Base-by-base conservation (phyloP, 148 eudicot genomes). In the Nyssa sinensis region DNA sequence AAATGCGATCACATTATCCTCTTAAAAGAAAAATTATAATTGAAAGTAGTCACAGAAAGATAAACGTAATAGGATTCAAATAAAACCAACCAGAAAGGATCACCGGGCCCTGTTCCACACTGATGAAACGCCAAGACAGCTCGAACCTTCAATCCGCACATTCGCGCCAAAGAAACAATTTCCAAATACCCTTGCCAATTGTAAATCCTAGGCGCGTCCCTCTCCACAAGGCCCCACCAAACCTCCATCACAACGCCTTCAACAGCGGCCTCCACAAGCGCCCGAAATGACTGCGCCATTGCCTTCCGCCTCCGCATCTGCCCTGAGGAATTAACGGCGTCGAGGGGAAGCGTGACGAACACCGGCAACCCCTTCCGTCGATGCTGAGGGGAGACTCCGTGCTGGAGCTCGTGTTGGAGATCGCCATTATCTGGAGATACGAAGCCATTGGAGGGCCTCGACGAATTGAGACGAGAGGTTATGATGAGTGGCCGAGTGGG, bases 191-290 rank as follows among this genome's bases (percentile, higher is more conserved):
- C 93, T 23, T 58, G 77, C 96, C 93, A 91, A 57, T 87, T 80
- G 34, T 91, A 91, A 34, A 73, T 71, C 71, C 87, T 71, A 17
- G 96, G 93, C 17, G 72, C 71, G 19, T 89, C 87, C 64, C 82
- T 73, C 81, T 91, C 96, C 74, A 91, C 86, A 23, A 89, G 32
- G 35, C 93, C 96, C 96, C 96, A 91, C 93, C 96, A 91, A 3
- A 91, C 96, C 69, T 91, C 91, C 80, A 88, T 82, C 88, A 88
- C 87, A 60, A 91, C 81, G 64, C 96, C 96, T 34, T 91, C 93
- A 14, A 91, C 91, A 0, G 87, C 91, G 0, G 89, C 86, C n/a
- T 71, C 76, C 32, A 71, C 76, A 14, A 83, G 66, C 17, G 83
- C 86, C 66, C 78, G 63, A 28, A 83, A 80, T 21, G 83, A 78